Evolutionary conservation across 345 rosid species (phyloP), one percentile per base, ranked within the genome.

Genomic region (Murraya paniculata): DNA sequence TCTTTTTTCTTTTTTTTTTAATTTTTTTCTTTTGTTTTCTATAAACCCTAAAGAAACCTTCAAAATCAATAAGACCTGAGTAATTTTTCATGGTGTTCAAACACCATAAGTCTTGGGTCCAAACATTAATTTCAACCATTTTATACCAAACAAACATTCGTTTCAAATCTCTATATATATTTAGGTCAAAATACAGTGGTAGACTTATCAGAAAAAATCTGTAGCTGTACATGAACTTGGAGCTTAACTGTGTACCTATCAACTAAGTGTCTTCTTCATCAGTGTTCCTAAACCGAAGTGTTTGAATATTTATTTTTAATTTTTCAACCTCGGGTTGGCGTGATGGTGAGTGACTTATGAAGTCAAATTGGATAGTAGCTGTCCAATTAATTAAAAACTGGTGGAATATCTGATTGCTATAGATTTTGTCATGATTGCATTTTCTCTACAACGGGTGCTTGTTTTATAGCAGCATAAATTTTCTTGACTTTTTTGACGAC

Each of bases 101-200:
- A 78, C 31, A 59, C 67, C 45, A 60, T 22, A 0, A 59, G 65
- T 77, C 78, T 58, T 68, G 69, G 70, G 59, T 73, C 81, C 59
- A 30, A 39, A 60, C 74, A 53, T 60, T 53, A 53, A 53, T 58
- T 61, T 83, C 83, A 82, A 80, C 83, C 78, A 72, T 77, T 18
- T 33, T 33, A 61, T 41, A 82, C 87, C 86, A 79, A 85, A 85
- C 88, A 85, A 78, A 85, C 85, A 85, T 85, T 87, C 87, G 81
- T 78, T 78, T 80, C 85, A 75, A 76, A 66, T 58, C 81, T 74
- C 48, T 21, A 45, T 27, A 38, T 61, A 55, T 73, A 59, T 59
- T 61, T 48, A 14, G 60, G 71, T 62, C 71, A 65, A 76, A 75
- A 76, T 21, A 64, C 10, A 45, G 0, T 13, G 57, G 39, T 31